Evolutionary conservation across 78 protist genomes (phyloP).

Genomic region (Speleostelium caveatum): DNA sequence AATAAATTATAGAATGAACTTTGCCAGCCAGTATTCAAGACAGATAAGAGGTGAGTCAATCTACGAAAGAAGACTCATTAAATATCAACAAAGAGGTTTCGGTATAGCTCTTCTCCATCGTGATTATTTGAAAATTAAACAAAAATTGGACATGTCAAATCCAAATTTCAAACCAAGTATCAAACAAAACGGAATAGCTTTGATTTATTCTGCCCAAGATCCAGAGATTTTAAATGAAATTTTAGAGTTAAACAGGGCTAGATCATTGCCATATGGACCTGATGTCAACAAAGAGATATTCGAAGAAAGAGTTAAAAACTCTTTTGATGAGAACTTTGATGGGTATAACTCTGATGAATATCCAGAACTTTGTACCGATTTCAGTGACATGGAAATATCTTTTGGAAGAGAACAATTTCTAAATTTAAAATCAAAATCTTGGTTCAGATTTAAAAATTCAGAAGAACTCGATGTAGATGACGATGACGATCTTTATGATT

Average conservation of each 20-base stretch:
- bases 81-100: slow-evolving; percentile 34
- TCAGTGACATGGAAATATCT: background rate
- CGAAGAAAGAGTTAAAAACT: background rate
- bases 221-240: background rate
- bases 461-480: too few relatives aligned
- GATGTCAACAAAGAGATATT: background rate
- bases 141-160: too few relatives aligned
- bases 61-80: slow-evolving; percentile 32
- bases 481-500: too few relatives aligned
- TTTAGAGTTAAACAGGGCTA: too few relatives aligned
- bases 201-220: background rate
- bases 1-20: slow-evolving; percentile 20
- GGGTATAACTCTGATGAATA: background rate
- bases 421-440: too few relatives aligned
- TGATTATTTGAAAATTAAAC: background rate
- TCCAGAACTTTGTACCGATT: background rate
- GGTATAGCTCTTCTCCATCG: background rate
- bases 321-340: background rate
- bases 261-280: background rate
- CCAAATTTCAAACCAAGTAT: background rate
- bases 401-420: too few relatives aligned
- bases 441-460: too few relatives aligned
- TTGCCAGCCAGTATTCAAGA: slow-evolving; percentile 1
- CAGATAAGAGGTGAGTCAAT: background rate
- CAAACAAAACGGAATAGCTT: background rate